These are phyloP conservation scores for Cornus kousa DNA, from an alignment of 148 eudicot genomes.

Conservation along the genomic window DNA sequence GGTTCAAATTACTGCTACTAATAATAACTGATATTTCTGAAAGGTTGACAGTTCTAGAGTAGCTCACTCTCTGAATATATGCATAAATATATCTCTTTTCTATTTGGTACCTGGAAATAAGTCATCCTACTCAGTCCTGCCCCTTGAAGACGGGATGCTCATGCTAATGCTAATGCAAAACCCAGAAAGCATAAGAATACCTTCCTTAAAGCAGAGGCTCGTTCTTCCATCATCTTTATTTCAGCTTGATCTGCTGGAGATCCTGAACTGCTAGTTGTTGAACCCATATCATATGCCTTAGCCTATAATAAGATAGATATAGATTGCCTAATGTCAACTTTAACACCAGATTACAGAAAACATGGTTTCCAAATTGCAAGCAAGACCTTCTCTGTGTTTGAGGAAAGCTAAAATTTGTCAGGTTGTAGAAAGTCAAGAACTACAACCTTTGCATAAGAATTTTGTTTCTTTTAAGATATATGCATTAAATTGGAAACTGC, in stretches of 20 bases:
- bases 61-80: not conserved
- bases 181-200: slow-evolving; percentile 26
- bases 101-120: not conserved
- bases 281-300: slow-evolving; percentile 32
- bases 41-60: not conserved
- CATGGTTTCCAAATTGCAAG: not conserved
- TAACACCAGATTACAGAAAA: slow-evolving; percentile 3
- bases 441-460: too few species aligned
- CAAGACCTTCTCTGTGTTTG: not conserved
- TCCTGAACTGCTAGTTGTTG: slow-evolving; percentile 32
- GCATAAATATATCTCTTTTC: too few species aligned
- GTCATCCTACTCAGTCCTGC: not conserved
- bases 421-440: too few species aligned
- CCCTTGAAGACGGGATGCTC: not conserved
- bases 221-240: slow-evolving; percentile 64
- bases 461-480: too few species aligned
- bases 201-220: slow-evolving; percentile 51
- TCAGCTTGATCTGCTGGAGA: slow-evolving; percentile 54
- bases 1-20: not conserved
- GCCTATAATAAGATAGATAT: slow-evolving; percentile 24
- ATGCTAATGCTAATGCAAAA: not conserved
- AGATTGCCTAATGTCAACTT: not conserved
- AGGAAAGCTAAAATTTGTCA: too few species aligned
- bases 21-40: not conserved
- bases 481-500: too few species aligned